Evolutionary conservation across 495 filamentous ascomycete species (phyloP), one percentile per base, ranked within the genome.

Genomic region (Penicillium taxi): DNA sequence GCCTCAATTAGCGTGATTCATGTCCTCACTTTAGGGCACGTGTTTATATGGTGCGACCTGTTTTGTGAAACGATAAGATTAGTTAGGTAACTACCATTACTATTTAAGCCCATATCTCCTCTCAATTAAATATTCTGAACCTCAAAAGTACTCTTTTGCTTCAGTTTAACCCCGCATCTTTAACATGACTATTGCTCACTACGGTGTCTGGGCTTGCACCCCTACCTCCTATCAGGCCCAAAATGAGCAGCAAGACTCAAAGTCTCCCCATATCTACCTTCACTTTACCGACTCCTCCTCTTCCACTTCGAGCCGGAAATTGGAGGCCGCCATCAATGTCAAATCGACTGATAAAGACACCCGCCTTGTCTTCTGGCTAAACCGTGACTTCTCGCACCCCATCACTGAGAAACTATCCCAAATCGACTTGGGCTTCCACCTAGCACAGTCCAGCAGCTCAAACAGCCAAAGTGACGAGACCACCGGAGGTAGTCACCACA

Each of bases 251-350:
- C 30, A 56, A 31, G 53, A 56, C 33, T 32, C 53, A 22, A 53
- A 44, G 23, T 56, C 53, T 6, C 50, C 53, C 6, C 53, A 53
- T 27, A 51, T 56, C 39, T 44, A 50, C 33, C 53, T 56, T 20
- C 37, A 56, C 33, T 56, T 56, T 40, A 52, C 46, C 20, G 48
- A 56, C 20, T 39, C 28, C 32, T 37, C 42, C 6, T 38, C 35
- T n/a, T 9, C 11, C 5, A 35, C 38, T 5, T 42, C 39, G 9
- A 40, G 30, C 45, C 48, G 38, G 33, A 41, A 44, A 5, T 37
- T 40, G 24, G 38, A 48, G 15, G 53, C 53, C 13, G 53, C 53
- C 18, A 53, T 56, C 37, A 56, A 56, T 26, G 53, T 53, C 46
- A 53, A 50, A 30, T 56, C 53, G 2, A 47, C 41, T 21, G 44